Evolutionary conservation across 371 early-diverging fungal species (phyloP).

Genomic region (Rhizopus microsporus): DNA sequence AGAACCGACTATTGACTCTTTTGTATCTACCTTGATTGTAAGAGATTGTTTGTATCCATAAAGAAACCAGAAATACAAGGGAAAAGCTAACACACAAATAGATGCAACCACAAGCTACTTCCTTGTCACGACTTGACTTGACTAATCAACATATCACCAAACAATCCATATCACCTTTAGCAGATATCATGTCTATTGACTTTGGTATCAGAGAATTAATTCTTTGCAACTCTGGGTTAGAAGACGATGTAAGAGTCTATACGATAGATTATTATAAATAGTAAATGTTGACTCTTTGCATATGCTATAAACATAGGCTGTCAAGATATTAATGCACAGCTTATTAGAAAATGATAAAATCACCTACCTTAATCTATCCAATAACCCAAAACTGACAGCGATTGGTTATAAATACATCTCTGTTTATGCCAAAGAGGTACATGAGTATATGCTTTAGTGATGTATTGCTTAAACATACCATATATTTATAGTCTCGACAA

Average conservation of each 20-base stretch:
- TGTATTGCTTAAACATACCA: background rate
- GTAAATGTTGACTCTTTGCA: background rate
- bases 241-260: conserved; percentile 56
- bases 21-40: conserved; percentile 51
- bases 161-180: conserved; percentile 54
- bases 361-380: conserved; percentile 51
- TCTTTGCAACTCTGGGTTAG: conserved; percentile 62
- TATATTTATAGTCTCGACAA: conserved; percentile 21
- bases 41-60: conserved; percentile 5
- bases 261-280: background rate
- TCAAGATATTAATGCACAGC: conserved; percentile 64
- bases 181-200: conserved; percentile 61
- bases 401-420: conserved; percentile 68
- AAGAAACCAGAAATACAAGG: background rate
- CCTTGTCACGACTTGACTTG: conserved; percentile 50
- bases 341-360: conserved; percentile 56
- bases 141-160: conserved; percentile 42
- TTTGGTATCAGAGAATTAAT: conserved; percentile 57
- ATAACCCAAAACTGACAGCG: conserved; percentile 53
- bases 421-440: conserved; percentile 66
- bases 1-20: conserved; percentile 50
- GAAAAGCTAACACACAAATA: background rate
- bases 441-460: background rate
- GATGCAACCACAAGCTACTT: conserved; percentile 26
- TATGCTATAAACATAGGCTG: conserved; percentile 35